These are phyloP conservation scores for Mychonastes homosphaera DNA, from an alignment of 139 green algal genomes.

Conservation along the genomic window DNA sequence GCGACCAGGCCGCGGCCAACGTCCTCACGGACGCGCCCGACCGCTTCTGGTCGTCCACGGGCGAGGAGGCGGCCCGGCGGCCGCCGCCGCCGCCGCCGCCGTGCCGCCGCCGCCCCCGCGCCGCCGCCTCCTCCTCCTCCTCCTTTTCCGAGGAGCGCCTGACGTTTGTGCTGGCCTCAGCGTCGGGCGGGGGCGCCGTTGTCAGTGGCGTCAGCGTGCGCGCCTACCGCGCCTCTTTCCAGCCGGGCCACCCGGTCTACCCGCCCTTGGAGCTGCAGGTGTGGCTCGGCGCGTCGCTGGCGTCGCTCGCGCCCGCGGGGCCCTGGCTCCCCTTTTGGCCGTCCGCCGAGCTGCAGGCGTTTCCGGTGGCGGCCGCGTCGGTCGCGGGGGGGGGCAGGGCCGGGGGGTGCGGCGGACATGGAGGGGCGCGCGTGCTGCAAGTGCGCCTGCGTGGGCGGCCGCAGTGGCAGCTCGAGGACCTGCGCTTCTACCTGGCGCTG, in stretches of 20 bases:
- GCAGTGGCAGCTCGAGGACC: constrained; percentile 13
- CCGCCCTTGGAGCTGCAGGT: constrained; percentile 13
- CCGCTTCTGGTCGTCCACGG: constrained; percentile 7
- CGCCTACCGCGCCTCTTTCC: constrained; percentile 13
- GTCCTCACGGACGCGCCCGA: not conserved
- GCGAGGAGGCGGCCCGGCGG: constrained; percentile 8
- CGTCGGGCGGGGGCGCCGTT: too few relatives aligned
- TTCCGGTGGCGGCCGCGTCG: not conserved
- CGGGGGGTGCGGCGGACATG: not conserved
- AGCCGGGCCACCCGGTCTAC: constrained; percentile 14
- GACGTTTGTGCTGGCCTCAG: not conserved
- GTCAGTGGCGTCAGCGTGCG: not conserved
- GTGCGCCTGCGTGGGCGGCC: constrained; percentile 10
- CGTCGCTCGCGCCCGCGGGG: not conserved
- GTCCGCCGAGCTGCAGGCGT: constrained; percentile 13
- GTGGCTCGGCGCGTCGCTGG: not conserved
- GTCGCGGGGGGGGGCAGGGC: not conserved
- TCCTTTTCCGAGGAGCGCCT: not conserved
- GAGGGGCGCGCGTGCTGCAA: not conserved
- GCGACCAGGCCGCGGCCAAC: not conserved
- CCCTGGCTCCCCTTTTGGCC: constrained; percentile 2
- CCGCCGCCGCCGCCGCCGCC: not conserved
- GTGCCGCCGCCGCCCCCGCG: not conserved
- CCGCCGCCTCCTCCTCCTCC: not conserved
- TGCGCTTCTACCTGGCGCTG: constrained; percentile 16